phyloP scores from a whole-genome alignment of 164 flowering plant genomes.

The Dillenia suffruticosa region DNA sequence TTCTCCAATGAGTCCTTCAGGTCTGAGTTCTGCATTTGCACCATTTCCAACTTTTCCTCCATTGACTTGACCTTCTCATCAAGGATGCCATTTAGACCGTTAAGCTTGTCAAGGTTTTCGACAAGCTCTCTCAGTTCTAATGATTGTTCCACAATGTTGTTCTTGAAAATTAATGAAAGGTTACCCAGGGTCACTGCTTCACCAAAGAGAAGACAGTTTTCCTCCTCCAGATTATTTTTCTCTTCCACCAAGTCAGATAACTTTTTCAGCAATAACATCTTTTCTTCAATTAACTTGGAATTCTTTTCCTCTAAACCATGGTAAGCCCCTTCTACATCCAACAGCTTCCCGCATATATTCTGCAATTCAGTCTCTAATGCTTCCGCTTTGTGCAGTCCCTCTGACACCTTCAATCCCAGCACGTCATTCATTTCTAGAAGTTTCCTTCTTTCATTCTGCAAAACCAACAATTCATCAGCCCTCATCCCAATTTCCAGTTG shows the following conservation, averaged over 20 bases:
- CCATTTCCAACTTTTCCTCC: constrained; percentile 24
- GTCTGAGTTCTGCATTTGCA: constrained; percentile 24
- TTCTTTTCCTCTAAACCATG: constrained; percentile 32
- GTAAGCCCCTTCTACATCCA: constrained; percentile 22
- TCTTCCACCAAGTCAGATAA: constrained; percentile 21
- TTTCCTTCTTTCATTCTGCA: constrained; percentile 28
- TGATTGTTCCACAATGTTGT: constrained; percentile 27
- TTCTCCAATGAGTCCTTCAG: constrained; percentile 33
- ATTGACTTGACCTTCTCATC: constrained; percentile 24
- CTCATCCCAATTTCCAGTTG: constrained; percentile 24
- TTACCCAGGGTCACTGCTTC: constrained; percentile 31
- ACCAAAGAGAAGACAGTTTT: constrained; percentile 19
- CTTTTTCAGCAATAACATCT: constrained; percentile 21
- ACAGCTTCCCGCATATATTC: constrained; percentile 26
- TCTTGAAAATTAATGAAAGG: constrained; percentile 30
- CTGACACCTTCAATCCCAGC: constrained; percentile 25
- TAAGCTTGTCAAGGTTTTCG: constrained; percentile 25
- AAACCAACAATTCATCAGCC: constrained; percentile 19
- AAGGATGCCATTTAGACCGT: constrained; percentile 25
- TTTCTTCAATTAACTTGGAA: constrained; percentile 31
- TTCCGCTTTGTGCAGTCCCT: constrained; percentile 29
- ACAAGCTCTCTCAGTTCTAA: constrained; percentile 27
- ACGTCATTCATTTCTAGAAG: constrained; percentile 36
- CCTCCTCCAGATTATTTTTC: constrained; percentile 36
- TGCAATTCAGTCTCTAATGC: constrained; percentile 24